These are phyloP conservation scores for Astrothelium macrocarpum DNA, from an alignment of 495 filamentous ascomycete species.

Conservation along the genomic window DNA sequence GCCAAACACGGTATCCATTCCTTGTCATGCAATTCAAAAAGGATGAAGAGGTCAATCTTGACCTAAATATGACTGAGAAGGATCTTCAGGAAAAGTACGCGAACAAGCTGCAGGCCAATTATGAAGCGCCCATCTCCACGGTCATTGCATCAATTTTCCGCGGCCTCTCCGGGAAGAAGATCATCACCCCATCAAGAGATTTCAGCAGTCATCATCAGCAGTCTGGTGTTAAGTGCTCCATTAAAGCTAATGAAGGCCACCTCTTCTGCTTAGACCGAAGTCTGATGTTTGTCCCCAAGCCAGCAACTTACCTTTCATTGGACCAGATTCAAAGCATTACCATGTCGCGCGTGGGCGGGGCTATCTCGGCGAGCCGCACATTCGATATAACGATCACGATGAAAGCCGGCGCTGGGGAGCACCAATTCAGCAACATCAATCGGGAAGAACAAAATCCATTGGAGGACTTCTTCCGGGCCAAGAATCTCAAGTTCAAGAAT, in stretches of 20 bases:
- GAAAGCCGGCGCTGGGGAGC: slow-evolving; percentile 67
- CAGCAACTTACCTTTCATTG: slow-evolving; percentile 89
- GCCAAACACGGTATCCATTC: slow-evolving; percentile 97
- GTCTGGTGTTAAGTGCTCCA: slow-evolving; percentile 95
- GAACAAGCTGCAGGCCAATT: slow-evolving; percentile 74
- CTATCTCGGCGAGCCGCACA: slow-evolving; percentile 84
- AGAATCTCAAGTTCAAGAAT: slow-evolving; percentile 91
- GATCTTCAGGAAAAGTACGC: slow-evolving; percentile 74
- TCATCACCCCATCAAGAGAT: slow-evolving; percentile 86
- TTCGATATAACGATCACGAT: slow-evolving; percentile 91
- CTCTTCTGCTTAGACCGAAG: slow-evolving; percentile 96
- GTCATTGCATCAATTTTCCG: slow-evolving; percentile 93
- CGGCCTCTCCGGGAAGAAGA: slow-evolving; percentile 85
- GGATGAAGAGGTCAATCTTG: slow-evolving; percentile 93
- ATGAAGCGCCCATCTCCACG: slow-evolving; percentile 82
- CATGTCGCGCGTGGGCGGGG: slow-evolving; percentile 91
- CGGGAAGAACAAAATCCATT: slow-evolving; percentile 93
- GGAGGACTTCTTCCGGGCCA: slow-evolving; percentile 90
- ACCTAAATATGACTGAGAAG: slow-evolving; percentile 91
- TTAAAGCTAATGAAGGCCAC: slow-evolving; percentile 97
- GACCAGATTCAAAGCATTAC: slow-evolving; percentile 82
- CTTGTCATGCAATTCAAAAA: slow-evolving; percentile 98
- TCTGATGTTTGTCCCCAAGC: slow-evolving; percentile 98
- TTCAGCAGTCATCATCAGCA: slow-evolving; percentile 88
- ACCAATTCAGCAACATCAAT: slow-evolving; percentile 98